Evolutionary conservation across 2,329 filamentous ascomycete species (phyloP).

Genomic region (Cordyceps militaris): DNA sequence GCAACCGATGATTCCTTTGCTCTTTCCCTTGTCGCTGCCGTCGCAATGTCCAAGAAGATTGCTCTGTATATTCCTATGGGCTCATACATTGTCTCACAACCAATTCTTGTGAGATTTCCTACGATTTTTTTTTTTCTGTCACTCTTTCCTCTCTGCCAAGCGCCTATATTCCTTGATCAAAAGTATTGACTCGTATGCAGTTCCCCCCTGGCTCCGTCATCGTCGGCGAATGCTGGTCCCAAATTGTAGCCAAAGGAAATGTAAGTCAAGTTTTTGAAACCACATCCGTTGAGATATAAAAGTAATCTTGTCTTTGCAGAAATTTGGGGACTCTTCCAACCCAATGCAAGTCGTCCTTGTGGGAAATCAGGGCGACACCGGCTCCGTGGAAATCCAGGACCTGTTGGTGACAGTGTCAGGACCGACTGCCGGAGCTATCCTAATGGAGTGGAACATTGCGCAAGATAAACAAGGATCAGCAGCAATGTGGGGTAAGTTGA

Average conservation of each 20-base stretch:
- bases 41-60: neutral
- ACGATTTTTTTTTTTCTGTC: too few species aligned
- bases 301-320: constrained; percentile 9
- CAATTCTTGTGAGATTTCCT: constrained; percentile 13
- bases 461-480: constrained; percentile 22
- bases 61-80: constrained; percentile 1
- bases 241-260: constrained; percentile 38
- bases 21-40: constrained; percentile 1
- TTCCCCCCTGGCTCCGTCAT: constrained; percentile 36
- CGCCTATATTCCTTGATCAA: constrained; percentile 25
- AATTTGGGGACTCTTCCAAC: constrained; percentile 36
- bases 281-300: neutral
- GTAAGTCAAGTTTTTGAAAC: neutral
- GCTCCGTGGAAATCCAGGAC: constrained; percentile 52
- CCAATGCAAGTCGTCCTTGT: constrained; percentile 47
- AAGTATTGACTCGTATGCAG: constrained; percentile 28
- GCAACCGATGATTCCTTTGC: constrained; percentile 37
- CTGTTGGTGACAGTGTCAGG: constrained; percentile 51
- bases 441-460: constrained; percentile 55
- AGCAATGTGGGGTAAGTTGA: constrained; percentile 21
- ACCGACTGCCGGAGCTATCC: constrained; percentile 44
- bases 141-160: too few species aligned
- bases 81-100: neutral
- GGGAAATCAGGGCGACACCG: constrained; percentile 45
- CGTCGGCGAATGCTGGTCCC: constrained; percentile 37